These are phyloP conservation scores for Colletotrichum truncatum DNA, from an alignment of 2,329 filamentous ascomycete species.

Conservation along the genomic window DNA sequence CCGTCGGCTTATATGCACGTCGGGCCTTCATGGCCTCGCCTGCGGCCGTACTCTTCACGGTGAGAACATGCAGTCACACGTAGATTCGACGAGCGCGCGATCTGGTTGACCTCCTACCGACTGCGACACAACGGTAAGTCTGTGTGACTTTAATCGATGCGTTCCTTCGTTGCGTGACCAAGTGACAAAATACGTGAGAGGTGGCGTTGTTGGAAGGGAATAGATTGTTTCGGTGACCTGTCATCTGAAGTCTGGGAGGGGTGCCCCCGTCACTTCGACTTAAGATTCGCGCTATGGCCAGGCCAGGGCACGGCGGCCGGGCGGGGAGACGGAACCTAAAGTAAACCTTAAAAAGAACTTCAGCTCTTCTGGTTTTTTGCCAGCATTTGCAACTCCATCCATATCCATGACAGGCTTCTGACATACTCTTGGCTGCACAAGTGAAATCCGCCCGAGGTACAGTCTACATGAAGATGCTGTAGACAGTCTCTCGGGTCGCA, in stretches of 20 bases:
- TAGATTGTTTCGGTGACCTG: not conserved
- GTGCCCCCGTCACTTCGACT: not conserved
- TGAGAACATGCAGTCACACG: not conserved
- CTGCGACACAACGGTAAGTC: not conserved
- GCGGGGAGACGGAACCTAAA: not conserved
- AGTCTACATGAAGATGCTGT: too few relatives aligned
- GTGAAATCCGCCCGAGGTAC: too few relatives aligned
- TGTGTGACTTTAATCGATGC: not conserved
- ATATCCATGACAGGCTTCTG: too few relatives aligned
- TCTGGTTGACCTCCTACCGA: slow-evolving; percentile 1
- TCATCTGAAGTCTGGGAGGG: not conserved
- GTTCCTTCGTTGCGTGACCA: not conserved
- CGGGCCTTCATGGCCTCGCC: slow-evolving; percentile 4
- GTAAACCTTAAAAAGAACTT: too few relatives aligned
- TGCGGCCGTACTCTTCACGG: not conserved
- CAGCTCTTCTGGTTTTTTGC: too few relatives aligned
- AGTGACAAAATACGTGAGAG: not conserved
- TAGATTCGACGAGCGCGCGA: not conserved
- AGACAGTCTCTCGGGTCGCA: not conserved
- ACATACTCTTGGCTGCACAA: too few relatives aligned
- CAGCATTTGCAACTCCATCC: too few relatives aligned
- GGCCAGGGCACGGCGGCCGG: too few relatives aligned
- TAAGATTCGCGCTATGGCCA: not conserved
- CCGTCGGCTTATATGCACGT: not conserved
- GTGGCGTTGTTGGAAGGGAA: too few relatives aligned